Evolutionary conservation across 2,329 filamentous ascomycete species (phyloP).

Genomic region (Alternaria arborescens): DNA sequence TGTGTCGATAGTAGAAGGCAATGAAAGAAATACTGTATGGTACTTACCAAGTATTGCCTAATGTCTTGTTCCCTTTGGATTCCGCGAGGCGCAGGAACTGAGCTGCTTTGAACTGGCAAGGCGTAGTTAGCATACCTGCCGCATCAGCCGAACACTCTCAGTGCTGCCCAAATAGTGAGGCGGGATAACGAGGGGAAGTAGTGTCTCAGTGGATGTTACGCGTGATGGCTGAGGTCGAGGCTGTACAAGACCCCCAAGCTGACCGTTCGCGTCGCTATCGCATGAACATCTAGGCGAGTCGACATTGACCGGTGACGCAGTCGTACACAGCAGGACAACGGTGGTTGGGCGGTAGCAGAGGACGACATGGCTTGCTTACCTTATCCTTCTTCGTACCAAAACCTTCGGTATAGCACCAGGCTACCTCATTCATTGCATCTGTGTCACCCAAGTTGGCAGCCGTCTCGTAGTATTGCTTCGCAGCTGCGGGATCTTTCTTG

Average conservation of each 20-base stretch:
- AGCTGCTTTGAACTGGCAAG: conserved; percentile 77
- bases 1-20: conserved; percentile 17
- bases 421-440: conserved; percentile 97
- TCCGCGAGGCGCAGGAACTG: conserved; percentile 94
- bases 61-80: conserved; percentile 83
- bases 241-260: conserved; percentile 26
- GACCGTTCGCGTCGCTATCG: conserved; percentile 34
- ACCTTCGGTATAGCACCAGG: conserved; percentile 96
- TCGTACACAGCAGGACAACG: conserved; percentile 14
- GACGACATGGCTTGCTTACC: conserved; percentile 66
- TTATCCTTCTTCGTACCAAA: conserved; percentile 98
- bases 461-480: conserved; percentile 93
- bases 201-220: conserved; percentile 39
- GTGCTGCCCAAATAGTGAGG: conserved; percentile 55
- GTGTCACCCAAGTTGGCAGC: conserved; percentile 95
- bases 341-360: conserved; percentile 10
- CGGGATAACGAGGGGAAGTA: conserved; percentile 27
- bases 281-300: conserved; percentile 24
- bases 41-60: conserved; percentile 91
- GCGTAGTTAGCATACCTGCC: conserved; percentile 36
- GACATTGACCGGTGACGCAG: conserved; percentile 38
- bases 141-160: conserved; percentile 37
- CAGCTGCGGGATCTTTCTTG: conserved; percentile 82
- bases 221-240: conserved; percentile 33
- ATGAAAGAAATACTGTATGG: conserved; percentile 10